Evolutionary conservation across 352 stramenopile species (phyloP), one percentile per base, ranked within the genome.

Genomic region (Phytophthora pluvialis): DNA sequence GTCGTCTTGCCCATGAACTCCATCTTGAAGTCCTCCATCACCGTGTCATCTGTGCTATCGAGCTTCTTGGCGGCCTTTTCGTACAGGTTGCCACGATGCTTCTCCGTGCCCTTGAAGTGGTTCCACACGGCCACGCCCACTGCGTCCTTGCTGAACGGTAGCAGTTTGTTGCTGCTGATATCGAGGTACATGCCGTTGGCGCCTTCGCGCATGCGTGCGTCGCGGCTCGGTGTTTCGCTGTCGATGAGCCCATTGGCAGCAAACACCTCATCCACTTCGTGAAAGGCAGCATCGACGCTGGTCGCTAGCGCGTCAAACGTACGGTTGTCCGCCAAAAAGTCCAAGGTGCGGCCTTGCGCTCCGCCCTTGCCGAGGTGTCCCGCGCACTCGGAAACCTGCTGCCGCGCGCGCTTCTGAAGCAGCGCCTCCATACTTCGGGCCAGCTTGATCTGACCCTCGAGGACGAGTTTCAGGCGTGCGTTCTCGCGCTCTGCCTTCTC

Each of bases 21-120:
- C 43, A 88, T 61, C 31, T 70, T 74, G 53, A 85, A 80, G 64
- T 78, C 76, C 36, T 88, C 77, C 36, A 80, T 66, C 16, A 88
- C 72, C 10, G 70, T 88, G 48, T 86, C 75, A 42, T 78, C 76
- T 1, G 44, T 15, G 10, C 43, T 40, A 8, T 67, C 51, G 9
- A 68, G 25, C 6, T 54, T 62, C n/a, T 72, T 55, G 29, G 45
- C 44, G 25, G 33, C 31, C 28, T 63, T 75, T 33, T 67, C 55
- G 38, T 69, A 72, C 33, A 69, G 18, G 16, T 61, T 57, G 1
- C 62, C 57, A 5, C 55, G 62, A 16, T 69, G 62, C 33, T 75
- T 72, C 5, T 68, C 55, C 10, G 35, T 28, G 21, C 51, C 56
- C 3, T 66, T 66, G 33, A 65, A 75, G 42, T 69, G 67, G 29